These are phyloP conservation scores for Colletotrichum coccodes DNA, from an alignment of 2,329 filamentous ascomycete genomes.

Conservation along the genomic window DNA sequence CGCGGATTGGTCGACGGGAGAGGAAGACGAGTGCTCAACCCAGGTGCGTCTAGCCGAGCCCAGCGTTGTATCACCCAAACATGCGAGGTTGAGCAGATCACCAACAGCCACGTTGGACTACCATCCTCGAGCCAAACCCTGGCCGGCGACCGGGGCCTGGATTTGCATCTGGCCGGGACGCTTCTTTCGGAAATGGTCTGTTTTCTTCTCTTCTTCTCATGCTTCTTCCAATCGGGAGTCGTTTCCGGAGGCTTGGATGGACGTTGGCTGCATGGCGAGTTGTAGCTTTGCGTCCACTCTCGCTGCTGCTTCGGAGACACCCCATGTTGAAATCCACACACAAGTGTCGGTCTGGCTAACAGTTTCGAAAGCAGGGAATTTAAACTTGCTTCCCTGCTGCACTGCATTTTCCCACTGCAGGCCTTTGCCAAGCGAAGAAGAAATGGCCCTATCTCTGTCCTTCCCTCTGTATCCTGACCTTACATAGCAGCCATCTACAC, in stretches of 20 bases:
- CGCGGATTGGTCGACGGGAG: conserved; percentile 6
- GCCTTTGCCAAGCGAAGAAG: conserved; percentile 17
- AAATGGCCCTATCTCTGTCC: background rate
- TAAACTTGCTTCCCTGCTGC: conserved; percentile 10
- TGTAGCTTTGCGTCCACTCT: conserved; percentile 11
- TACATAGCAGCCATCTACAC: conserved; percentile 3
- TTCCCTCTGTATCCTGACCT: background rate
- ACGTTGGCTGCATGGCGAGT: conserved; percentile 3
- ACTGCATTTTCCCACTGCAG: conserved; percentile 3
- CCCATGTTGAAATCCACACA: conserved; percentile 12
- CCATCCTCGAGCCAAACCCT: background rate
- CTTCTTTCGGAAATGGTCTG: background rate
- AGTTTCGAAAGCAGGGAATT: conserved; percentile 11
- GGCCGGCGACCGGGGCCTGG: conserved; percentile 19
- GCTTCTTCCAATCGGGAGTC: background rate
- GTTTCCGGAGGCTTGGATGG: background rate
- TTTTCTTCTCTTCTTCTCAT: background rate
- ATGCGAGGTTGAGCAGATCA: conserved; percentile 19
- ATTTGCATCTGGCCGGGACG: background rate
- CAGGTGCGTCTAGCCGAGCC: conserved; percentile 8
- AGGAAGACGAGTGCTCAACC: background rate
- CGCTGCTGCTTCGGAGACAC: conserved; percentile 17
- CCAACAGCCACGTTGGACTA: conserved; percentile 17
- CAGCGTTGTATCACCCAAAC: conserved; percentile 20
- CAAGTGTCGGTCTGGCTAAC: conserved; percentile 25